phyloP scores from a whole-genome alignment of 2,329 filamentous ascomycete species.

The Xylariaceae sp. region DNA sequence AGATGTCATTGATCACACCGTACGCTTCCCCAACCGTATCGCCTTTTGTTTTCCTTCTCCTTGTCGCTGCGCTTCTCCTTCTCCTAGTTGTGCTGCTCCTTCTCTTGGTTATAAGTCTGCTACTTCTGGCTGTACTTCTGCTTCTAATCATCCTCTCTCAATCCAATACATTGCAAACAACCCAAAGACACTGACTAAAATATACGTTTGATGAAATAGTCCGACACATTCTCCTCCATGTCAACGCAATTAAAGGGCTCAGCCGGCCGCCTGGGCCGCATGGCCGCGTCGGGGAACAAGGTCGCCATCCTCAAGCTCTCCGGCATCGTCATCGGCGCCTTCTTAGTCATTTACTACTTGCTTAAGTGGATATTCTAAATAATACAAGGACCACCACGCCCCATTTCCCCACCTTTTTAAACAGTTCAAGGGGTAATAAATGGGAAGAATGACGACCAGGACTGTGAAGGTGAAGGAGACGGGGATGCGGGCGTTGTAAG shows the following conservation, averaged over 20 bases:
- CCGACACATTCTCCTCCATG: conserved; percentile 89
- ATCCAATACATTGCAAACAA: not conserved
- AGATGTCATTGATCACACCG: conserved; percentile 80
- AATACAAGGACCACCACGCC: not conserved
- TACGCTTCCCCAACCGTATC: conserved; percentile 46
- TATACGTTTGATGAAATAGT: conserved; percentile 44
- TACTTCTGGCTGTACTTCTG: not conserved
- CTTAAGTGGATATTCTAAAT: conserved; percentile 58
- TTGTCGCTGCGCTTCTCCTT: too few species aligned
- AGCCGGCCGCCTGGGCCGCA: conserved; percentile 75
- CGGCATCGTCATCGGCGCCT: conserved; percentile 69
- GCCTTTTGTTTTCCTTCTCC: too few species aligned
- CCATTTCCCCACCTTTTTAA: not conserved
- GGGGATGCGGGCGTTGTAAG: too few species aligned
- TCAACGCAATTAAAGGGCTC: conserved; percentile 77
- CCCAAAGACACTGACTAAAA: not conserved
- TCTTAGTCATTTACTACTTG: conserved; percentile 74
- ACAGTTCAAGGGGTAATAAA: not conserved
- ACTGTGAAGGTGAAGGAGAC: too few species aligned
- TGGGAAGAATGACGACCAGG: not conserved
- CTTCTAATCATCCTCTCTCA: not conserved
- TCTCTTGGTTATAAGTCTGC: too few species aligned
- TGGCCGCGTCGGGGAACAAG: conserved; percentile 88
- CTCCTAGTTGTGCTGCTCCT: too few species aligned
- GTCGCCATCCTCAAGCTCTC: conserved; percentile 87